These are phyloP conservation scores for Nicotiana tabacum DNA, from an alignment of 257 asterid species.

Conservation along the genomic window DNA sequence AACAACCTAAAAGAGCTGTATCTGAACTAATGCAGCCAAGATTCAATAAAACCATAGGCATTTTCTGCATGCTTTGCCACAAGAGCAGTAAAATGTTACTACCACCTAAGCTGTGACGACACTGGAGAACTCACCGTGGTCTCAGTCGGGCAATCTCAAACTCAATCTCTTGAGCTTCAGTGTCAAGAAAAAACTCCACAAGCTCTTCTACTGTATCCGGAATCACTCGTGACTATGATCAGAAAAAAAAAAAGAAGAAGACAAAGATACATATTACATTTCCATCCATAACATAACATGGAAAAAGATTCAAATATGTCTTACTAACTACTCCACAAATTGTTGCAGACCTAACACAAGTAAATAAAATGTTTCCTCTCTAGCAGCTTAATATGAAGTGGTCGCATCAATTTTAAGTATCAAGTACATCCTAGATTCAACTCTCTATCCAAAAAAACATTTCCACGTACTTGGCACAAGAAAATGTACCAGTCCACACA, in stretches of 20 bases:
- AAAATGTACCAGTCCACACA: not conserved
- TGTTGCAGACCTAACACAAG: not conserved
- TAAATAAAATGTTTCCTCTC: not conserved
- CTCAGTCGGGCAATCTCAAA: conserved; percentile 82
- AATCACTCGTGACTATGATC: conserved; percentile 56
- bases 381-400: not conserved
- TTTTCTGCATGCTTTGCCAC: not conserved
- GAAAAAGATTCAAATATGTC: not conserved
- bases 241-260: not conserved
- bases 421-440: not conserved
- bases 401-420: not conserved
- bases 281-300: not conserved
- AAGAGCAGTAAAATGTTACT: not conserved
- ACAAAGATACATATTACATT: not conserved
- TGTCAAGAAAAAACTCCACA: conserved; percentile 86
- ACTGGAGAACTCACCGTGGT: conserved; percentile 51
- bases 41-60: not conserved
- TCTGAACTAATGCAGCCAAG: not conserved
- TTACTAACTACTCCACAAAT: not conserved
- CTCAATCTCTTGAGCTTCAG: conserved; percentile 91
- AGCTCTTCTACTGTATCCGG: conserved; percentile 54
- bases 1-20: not conserved
- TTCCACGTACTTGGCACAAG: not conserved
- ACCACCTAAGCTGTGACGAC: not conserved
- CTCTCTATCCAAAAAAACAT: not conserved